Conservation (phyloP, 2,329 filamentous ascomycete genomes). For the Ophiosphaerella korrae region DNA sequence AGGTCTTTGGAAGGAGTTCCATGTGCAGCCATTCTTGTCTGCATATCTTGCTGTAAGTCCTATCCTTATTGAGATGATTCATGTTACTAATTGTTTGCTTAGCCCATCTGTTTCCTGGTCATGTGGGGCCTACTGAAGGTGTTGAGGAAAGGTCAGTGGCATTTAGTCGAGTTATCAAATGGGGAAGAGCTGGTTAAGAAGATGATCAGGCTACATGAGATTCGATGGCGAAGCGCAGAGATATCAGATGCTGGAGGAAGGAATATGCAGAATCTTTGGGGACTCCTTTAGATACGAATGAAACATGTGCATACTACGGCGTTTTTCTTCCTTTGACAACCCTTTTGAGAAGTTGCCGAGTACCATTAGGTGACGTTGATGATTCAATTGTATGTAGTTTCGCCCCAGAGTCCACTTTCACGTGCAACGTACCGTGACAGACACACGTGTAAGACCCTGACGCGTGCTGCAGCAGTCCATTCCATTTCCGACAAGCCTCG, state of each 20-base stretch:
- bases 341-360: not conserved
- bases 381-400: not conserved
- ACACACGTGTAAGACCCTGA: constrained; percentile 1
- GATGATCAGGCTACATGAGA: constrained; percentile 39
- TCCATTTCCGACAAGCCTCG: constrained; percentile 4
- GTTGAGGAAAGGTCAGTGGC: constrained; percentile 30
- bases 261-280: constrained; percentile 8
- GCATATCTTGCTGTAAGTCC: constrained; percentile 48
- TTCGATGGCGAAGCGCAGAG: constrained; percentile 13
- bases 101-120: constrained; percentile 39
- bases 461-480: not conserved
- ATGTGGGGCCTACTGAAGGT: constrained; percentile 40
- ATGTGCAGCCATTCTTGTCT: constrained; percentile 45
- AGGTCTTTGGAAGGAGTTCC: constrained; percentile 45
- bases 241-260: not conserved
- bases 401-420: not conserved
- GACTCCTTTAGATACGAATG: not conserved
- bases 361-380: too few species aligned
- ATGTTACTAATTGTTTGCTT: not conserved
- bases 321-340: not conserved
- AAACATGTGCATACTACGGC: not conserved
- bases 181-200: constrained; percentile 32
- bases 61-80: not conserved
- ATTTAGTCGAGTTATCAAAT: constrained; percentile 40
- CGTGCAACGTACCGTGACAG: not conserved